Conservation (phyloP, 352 stramenopile species). For the Phytophthora palmivora region DNA sequence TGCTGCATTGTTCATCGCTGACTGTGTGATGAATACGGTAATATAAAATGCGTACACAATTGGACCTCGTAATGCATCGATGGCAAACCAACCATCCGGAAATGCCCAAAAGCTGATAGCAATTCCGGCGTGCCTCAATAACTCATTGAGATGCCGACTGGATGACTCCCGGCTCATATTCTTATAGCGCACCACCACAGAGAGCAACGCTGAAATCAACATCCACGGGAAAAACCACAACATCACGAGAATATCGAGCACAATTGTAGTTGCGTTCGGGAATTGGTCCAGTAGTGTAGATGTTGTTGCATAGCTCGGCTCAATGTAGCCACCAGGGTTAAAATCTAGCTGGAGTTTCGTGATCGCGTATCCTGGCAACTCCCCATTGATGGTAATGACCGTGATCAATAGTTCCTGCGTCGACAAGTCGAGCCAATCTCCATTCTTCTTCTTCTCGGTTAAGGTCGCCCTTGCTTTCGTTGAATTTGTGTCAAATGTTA, state of each 20-base stretch:
- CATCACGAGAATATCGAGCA: conserved; percentile 42
- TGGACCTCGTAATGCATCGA: conserved; percentile 46
- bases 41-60: conserved; percentile 48
- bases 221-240: conserved; percentile 35
- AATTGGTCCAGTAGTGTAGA: conserved; percentile 41
- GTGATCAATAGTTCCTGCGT: conserved; percentile 13
- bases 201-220: conserved; percentile 26
- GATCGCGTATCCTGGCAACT: conserved; percentile 11
- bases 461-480: conserved; percentile 5
- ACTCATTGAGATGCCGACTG: conserved; percentile 25
- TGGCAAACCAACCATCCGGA: conserved; percentile 32
- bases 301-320: conserved; percentile 30
- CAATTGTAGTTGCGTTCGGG: conserved; percentile 18
- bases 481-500: conserved; percentile 15
- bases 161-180: conserved; percentile 19
- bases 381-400: conserved; percentile 14
- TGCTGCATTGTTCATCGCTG: conserved; percentile 11
- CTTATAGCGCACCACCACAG: conserved; percentile 20
- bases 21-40: conserved; percentile 31
- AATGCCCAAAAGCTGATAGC: conserved; percentile 44
- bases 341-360: conserved; percentile 13
- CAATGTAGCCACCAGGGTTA: conserved; percentile 8
- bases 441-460: conserved; percentile 4
- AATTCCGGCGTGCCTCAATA: conserved; percentile 17
- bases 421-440: conserved; percentile 4